These are phyloP conservation scores for Naganishia albida DNA, from an alignment of 1,284 basidiomycete species.

Conservation along the genomic window DNA sequence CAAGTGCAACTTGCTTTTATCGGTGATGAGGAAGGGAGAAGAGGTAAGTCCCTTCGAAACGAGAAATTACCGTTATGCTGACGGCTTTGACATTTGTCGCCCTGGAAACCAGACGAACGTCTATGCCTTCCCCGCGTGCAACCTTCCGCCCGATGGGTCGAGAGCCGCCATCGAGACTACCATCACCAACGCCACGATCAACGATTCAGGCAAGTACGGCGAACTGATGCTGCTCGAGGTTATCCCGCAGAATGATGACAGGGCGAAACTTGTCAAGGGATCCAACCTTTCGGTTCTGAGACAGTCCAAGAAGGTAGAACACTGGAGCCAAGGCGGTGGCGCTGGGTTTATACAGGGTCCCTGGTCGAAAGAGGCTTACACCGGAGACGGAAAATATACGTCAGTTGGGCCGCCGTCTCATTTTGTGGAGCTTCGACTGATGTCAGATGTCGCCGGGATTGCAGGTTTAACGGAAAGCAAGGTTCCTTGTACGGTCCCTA, in stretches of 20 bases:
- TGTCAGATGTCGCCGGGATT: neutral
- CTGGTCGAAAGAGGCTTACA: neutral
- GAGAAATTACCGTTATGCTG: neutral
- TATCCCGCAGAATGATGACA: neutral
- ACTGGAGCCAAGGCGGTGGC: neutral
- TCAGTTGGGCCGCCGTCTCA: neutral
- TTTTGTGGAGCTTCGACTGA: neutral
- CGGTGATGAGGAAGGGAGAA: neutral
- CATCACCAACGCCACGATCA: neutral
- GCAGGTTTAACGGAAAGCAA: neutral
- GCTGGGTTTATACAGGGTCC: neutral
- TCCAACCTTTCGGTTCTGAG: neutral
- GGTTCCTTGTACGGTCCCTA: neutral
- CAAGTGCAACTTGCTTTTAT: neutral
- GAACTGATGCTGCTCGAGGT: neutral
- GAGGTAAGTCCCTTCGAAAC: neutral
- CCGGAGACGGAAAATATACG: neutral
- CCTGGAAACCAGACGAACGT: neutral
- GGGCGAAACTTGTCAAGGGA: neutral
- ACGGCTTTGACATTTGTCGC: neutral
- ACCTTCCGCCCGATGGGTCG: neutral
- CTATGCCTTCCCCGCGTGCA: neutral
- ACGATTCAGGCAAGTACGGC: neutral
- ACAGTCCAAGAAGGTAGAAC: neutral
- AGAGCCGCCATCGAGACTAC: neutral